Evolutionary conservation across 345 rosid genomes (phyloP), one percentile per base, ranked within the genome.

Genomic region (Citrus medica): DNA sequence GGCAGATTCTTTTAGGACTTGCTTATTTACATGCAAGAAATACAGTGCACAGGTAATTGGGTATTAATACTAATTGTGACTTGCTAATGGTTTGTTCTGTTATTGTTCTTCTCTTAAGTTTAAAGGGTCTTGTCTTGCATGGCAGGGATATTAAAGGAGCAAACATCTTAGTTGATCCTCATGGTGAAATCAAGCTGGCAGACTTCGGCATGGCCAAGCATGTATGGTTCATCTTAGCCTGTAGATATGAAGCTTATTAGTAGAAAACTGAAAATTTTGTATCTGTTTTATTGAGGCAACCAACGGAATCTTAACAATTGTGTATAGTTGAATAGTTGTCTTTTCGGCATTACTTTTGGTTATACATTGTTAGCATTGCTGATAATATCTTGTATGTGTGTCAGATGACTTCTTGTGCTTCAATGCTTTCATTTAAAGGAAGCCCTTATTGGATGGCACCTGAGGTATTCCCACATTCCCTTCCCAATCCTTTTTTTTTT

Each of bases 391-490:
- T 81, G 67, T 76, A 75, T 79, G 19, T 83, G 69, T 74, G 74
- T 35, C 88, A 95, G 99, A 93, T 90, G 58, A 84, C 93, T 21
- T 79, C 90, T 51, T 89, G 84, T 79, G 80, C 93, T 72, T 87
- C 97, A 67, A 93, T 93, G 97, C 97, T 95, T 84, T 95, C 99
- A 12, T 95, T 95, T 88, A 93, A 90, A 80, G 99, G 99, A 77
- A 95, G 99, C 85, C 99, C 99, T 64, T 95, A 91, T 79, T 95
- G 99, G 99, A 95, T 95, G 98, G 99, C 99, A 38, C 99, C 99
- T 21, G 98, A 95, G 99, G 99, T 95, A 88, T 42, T 56, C 56
- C 25, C 48, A 33, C 67, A 35, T 70, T 48, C 67, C 53, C 71
- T 12, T 25, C 25, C 32, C 40, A 56, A 35, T 66, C 16, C 5